A percentile compares a stretch with the other conserved stretches of the same genome.
Evolutionary conservation across 441 rosid species (phyloP).

Genomic region (Macaranga tanarius): DNA sequence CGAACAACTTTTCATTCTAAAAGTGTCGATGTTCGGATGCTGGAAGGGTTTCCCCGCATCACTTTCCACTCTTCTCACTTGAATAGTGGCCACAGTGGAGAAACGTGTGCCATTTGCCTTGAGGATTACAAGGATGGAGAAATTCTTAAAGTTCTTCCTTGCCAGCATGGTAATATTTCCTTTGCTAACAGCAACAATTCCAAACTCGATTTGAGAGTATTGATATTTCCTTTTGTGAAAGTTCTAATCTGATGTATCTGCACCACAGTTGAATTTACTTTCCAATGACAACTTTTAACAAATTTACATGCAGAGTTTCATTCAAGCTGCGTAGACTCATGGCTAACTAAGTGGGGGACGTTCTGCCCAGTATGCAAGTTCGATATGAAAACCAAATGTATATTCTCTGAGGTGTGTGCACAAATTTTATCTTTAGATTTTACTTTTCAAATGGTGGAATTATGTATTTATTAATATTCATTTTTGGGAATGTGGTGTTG

Average conservation of each 20-base stretch:
- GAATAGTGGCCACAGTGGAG: constrained; percentile 36
- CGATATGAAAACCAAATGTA: constrained; percentile 45
- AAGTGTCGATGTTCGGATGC: constrained; percentile 42
- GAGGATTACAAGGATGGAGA: constrained; percentile 75
- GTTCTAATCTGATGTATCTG: neutral
- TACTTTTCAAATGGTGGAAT: constrained; percentile 3
- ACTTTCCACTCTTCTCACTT: constrained; percentile 38
- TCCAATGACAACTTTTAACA: neutral
- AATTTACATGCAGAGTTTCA: constrained; percentile 57
- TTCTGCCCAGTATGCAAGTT: constrained; percentile 81
- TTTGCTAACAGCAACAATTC: neutral
- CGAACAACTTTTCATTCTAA: constrained; percentile 24
- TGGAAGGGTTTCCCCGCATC: constrained; percentile 53
- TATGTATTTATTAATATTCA: neutral
- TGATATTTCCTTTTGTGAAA: too few species aligned
- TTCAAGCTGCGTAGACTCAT: constrained; percentile 61
- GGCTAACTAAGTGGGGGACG: constrained; percentile 80
- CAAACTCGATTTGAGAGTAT: neutral
- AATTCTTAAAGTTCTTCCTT: constrained; percentile 62
- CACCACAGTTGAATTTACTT: neutral
- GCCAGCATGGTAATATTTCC: constrained; percentile 58
- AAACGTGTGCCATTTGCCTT: constrained; percentile 75
- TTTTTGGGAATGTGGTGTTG: neutral
- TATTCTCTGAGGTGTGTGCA: constrained; percentile 46
- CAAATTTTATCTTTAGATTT: neutral